A percentile compares a stretch with the other conserved stretches of the same genome.
Evolutionary conservation across 345 rosid genomes (phyloP).

Genomic region (Eucalyptus guilfoylei): DNA sequence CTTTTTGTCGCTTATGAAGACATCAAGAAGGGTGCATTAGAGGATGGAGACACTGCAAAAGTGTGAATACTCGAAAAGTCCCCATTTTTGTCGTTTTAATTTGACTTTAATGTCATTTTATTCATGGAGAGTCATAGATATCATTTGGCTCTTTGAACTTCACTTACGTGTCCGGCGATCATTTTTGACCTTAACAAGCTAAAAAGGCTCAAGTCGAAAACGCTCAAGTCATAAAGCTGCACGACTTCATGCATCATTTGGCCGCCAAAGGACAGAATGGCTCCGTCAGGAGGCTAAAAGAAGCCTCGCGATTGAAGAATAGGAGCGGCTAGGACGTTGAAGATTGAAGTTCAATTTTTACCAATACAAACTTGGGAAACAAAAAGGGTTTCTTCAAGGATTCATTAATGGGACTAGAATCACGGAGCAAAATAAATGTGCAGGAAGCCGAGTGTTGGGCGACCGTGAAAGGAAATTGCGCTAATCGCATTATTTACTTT

Average conservation of each 20-base stretch:
- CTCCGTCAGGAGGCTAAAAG: neutral
- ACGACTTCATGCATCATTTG: neutral
- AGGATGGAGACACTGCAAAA: neutral
- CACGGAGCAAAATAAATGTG: neutral
- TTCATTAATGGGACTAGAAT: neutral
- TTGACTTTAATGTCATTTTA: neutral
- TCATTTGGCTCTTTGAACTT: neutral
- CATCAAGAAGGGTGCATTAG: neutral
- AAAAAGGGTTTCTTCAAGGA: neutral
- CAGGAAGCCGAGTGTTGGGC: neutral
- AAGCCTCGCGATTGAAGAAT: neutral
- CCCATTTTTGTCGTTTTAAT: neutral
- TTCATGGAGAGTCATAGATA: neutral
- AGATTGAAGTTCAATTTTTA: neutral
- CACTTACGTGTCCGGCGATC: neutral
- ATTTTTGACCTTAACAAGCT: neutral
- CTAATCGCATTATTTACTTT: neutral
- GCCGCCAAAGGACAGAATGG: neutral
- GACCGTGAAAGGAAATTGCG: neutral
- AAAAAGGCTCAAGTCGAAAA: neutral
- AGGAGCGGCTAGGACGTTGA: neutral
- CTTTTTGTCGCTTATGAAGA: neutral
- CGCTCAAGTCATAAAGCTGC: neutral
- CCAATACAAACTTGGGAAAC: neutral
- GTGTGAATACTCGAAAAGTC: neutral